A percentile compares a stretch with the other conserved stretches of the same genome.
Conservation (phyloP, 306 rosid species). For the Aeschynomene evenia region DNA sequence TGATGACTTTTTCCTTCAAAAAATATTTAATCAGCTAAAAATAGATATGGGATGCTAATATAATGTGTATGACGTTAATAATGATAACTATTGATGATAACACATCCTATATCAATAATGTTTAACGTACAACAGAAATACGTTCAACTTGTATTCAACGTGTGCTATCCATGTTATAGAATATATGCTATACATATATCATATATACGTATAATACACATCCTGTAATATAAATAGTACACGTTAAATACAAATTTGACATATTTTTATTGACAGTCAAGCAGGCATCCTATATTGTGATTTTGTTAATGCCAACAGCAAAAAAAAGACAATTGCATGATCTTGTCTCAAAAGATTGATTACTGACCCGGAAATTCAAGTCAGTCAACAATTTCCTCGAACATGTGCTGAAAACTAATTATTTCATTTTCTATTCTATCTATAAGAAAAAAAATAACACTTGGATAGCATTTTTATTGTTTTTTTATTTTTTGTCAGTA, state of each 20-base stretch:
- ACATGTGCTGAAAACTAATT: conserved; percentile 2
- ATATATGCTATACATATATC: no score
- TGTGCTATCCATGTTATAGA: no score
- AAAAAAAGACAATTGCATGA: background rate
- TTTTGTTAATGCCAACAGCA: background rate
- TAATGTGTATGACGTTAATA: background rate
- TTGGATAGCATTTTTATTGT: no score
- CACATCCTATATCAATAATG: no score
- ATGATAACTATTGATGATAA: background rate
- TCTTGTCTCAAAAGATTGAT: background rate
- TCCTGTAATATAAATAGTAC: no score
- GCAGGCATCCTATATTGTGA: background rate
- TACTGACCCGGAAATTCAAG: background rate
- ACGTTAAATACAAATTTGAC: no score
- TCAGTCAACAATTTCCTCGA: conserved; percentile 25
- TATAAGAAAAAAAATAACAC: background rate
- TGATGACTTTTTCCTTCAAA: background rate
- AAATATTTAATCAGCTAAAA: background rate
- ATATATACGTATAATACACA: no score
- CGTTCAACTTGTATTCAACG: no score
- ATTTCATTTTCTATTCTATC: background rate
- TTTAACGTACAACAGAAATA: no score
- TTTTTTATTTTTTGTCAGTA: no score
- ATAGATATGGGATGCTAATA: background rate
- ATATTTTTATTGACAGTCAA: no score